Evolutionary conservation across 2,329 filamentous ascomycete genomes (phyloP).

Genomic region (Xylaria polymorpha): DNA sequence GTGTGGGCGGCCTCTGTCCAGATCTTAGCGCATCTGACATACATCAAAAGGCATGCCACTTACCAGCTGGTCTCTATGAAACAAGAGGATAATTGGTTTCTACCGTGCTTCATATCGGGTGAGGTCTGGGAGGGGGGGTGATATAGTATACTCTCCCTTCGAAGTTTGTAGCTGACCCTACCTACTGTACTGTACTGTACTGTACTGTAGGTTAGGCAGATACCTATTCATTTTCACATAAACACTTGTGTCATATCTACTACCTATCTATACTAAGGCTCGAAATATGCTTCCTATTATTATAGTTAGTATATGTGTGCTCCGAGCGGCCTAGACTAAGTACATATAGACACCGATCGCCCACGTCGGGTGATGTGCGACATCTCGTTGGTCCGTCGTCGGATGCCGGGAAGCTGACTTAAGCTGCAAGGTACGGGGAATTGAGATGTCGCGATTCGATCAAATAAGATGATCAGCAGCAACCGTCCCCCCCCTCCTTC

Average conservation of each 20-base stretch:
- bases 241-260: background rate
- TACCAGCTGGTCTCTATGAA: background rate
- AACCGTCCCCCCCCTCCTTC: background rate
- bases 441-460: conserved; percentile 3
- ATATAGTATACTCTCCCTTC: background rate
- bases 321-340: background rate
- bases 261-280: background rate
- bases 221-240: conserved; percentile 2
- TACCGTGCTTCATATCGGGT: background rate
- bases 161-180: background rate
- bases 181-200: no score
- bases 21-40: conserved; percentile 28
- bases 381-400: conserved; percentile 4
- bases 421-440: conserved; percentile 21
- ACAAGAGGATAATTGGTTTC: background rate
- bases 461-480: conserved; percentile 1
- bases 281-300: background rate
- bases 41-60: conserved; percentile 11
- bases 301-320: background rate
- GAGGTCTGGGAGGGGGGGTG: background rate
- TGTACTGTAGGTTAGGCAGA: background rate
- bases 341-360: background rate
- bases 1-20: conserved; percentile 29
- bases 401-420: conserved; percentile 3
- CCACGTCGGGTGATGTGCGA: background rate